Percentiles rank a stretch among this genome's conserved stretches.
Evolutionary conservation across 225 moss, liverwort and hornwort species (phyloP).

Genomic region (Bryum argenteum): DNA sequence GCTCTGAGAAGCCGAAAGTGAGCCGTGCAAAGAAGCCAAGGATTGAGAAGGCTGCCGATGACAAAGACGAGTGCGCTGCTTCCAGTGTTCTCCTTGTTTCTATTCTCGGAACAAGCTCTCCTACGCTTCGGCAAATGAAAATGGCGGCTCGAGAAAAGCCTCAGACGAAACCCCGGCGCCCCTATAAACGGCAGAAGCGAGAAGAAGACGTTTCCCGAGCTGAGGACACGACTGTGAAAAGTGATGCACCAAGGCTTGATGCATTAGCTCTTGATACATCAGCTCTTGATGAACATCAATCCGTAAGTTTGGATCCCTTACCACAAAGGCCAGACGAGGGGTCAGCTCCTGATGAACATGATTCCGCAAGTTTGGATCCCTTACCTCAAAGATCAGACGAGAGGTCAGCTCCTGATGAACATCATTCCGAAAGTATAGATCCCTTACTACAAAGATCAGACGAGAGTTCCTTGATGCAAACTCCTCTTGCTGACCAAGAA

Average conservation of each 20-base stretch:
- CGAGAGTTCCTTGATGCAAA: constrained; percentile 18
- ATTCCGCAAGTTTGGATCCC: constrained; percentile 16
- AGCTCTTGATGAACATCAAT: constrained; percentile 17
- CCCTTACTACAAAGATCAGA: neutral
- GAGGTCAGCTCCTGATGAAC: too few relatives aligned
- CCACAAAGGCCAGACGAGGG: constrained; percentile 13
- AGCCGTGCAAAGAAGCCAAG: constrained; percentile 39
- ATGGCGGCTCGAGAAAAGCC: constrained; percentile 31
- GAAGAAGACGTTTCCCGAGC: constrained; percentile 16
- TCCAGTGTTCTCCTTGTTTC: constrained; percentile 14
- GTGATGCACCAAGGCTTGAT: constrained; percentile 12
- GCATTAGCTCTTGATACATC: constrained; percentile 14
- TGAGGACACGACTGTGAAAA: constrained; percentile 8
- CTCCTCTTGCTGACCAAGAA: constrained; percentile 21
- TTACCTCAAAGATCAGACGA: neutral
- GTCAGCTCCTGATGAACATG: constrained; percentile 14
- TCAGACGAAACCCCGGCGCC: neutral
- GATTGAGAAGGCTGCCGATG: constrained; percentile 15
- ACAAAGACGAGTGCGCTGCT: constrained; percentile 3
- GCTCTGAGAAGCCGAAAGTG: constrained; percentile 31
- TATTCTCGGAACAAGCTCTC: constrained; percentile 27
- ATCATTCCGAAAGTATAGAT: constrained; percentile 19
- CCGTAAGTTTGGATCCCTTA: constrained; percentile 15
- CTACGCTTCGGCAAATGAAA: constrained; percentile 45
- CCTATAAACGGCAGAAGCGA: constrained; percentile 30